Percentiles rank a stretch among this genome's conserved stretches.
Evolutionary conservation across 306 rosid species (phyloP).

Genomic region (Vicia villosa): DNA sequence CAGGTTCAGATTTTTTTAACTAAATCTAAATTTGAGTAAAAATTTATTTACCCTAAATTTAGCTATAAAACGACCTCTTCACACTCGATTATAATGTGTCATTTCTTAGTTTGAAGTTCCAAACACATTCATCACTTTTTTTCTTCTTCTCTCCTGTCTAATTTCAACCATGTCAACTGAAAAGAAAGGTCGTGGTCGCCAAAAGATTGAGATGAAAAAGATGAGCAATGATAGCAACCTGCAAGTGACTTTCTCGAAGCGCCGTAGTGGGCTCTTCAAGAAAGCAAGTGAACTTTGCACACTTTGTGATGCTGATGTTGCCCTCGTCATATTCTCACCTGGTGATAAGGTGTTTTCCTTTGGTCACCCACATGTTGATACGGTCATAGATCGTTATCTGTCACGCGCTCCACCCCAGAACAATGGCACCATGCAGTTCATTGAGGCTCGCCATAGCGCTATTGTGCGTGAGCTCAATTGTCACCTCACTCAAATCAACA

Average conservation of each 20-base stretch:
- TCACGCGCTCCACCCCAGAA: background rate
- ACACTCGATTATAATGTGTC: background rate
- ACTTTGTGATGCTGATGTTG: conserved; percentile 37
- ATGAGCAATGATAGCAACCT: conserved; percentile 44
- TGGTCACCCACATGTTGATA: conserved; percentile 44
- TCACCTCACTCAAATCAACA: background rate
- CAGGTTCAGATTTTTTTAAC: no score
- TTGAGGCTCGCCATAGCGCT: conserved; percentile 38
- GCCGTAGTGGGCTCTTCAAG: conserved; percentile 48
- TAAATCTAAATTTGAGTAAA: no score
- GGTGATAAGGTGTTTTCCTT: conserved; percentile 43
- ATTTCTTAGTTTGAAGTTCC: background rate
- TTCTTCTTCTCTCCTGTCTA: background rate
- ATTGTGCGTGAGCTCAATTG: conserved; percentile 32
- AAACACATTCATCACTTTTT: no score
- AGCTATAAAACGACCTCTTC: conserved; percentile 24
- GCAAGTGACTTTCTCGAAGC: conserved; percentile 49
- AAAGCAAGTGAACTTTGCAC: conserved; percentile 52
- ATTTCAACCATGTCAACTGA: background rate
- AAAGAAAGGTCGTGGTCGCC: conserved; percentile 34
- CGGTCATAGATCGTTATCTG: conserved; percentile 25
- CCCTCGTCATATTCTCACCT: conserved; percentile 40
- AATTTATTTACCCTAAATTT: background rate
- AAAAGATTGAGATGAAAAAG: conserved; percentile 46
- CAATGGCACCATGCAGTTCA: conserved; percentile 4